Evolutionary conservation across 768 basidiomycete genomes (phyloP), one percentile per base, ranked within the genome.

Genomic region (Cystobasidium onofrii): DNA sequence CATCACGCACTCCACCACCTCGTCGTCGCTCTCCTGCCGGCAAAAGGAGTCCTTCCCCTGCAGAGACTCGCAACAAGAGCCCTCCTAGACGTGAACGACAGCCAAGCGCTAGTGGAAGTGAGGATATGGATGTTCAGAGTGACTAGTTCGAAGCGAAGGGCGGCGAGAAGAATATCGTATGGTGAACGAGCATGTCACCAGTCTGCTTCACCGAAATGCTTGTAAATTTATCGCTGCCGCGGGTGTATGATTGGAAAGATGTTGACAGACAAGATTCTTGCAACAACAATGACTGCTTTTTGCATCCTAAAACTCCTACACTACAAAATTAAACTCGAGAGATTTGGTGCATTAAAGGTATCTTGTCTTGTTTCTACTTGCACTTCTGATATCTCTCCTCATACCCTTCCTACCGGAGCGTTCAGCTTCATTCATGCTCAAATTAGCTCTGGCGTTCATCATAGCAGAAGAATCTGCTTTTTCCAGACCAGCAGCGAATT

Each of bases 361-460:
- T 67, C 65, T 67, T 20, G 72, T 75, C 73, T 73, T 61, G 23
- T 62, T 64, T 43, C 52, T 64, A 64, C 75, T 75, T 18, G 75
- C 75, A 50, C 61, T 52, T 31, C 69, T 64, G 62, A 44, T 64
- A 15, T 31, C 67, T 41, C 64, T 60, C 39, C 74, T 43, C 54
- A 36, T 39, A 10, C 29, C 54, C 50, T 76, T 74, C 25, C 74
- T 36, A 23, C 63, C 60, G 6, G 60, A 46, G 4, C 72, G 10
- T 25, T 61, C 12, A 1, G 18, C 52, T 34, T 57, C 66, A 36
- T 46, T 18, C 54, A 57, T 34, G 33, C 62, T 61, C n/a, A 60
- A 34, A 25, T 39, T 29, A 39, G 70, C 70, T n/a, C 74, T 60
- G 20, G 50, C 55, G 25, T 31, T 75, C 20, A 71, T 43, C 20